Conservation (phyloP, 1,284 basidiomycete species). For the Inonotus obliquus region DNA sequence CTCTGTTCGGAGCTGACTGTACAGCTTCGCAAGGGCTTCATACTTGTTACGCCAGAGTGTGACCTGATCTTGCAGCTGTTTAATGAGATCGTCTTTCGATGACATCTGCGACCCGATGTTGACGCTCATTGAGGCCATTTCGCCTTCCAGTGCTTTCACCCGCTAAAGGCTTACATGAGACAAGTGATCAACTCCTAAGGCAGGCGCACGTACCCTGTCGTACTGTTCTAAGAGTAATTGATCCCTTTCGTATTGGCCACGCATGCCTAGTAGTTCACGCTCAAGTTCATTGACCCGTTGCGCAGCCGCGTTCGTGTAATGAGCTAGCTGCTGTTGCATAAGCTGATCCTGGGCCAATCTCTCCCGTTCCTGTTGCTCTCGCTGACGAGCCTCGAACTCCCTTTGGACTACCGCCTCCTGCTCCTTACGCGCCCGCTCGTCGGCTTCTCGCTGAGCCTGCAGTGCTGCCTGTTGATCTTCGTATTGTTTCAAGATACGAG, state of each 20-base stretch:
- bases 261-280: conserved; percentile 87
- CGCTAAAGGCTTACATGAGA: conserved; percentile 45
- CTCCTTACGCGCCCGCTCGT: conserved; percentile 77
- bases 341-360: conserved; percentile 87
- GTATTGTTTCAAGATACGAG: conserved; percentile 93
- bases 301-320: conserved; percentile 66
- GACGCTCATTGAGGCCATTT: conserved; percentile 73
- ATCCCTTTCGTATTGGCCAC: conserved; percentile 97
- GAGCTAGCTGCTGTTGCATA: conserved; percentile 72
- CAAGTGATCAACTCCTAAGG: conserved; percentile 1
- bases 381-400: conserved; percentile 90
- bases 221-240: conserved; percentile 99
- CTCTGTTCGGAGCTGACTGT: conserved; percentile 95
- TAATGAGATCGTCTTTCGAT: conserved; percentile 94
- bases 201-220: conserved; percentile 64
- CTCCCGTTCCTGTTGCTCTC: conserved; percentile 85
- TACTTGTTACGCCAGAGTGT: conserved; percentile 98
- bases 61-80: conserved; percentile 95
- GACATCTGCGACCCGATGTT: conserved; percentile 87
- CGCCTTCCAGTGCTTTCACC: conserved; percentile 94
- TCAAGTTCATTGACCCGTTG: conserved; percentile 79
- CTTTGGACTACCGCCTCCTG: conserved; percentile 77
- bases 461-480: conserved; percentile 91
- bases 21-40: conserved; percentile 96
- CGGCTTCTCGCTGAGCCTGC: conserved; percentile 74